Percentiles rank a stretch among this genome's conserved stretches.
phyloP scores from a whole-genome alignment of 495 filamentous ascomycete species.

The Neurospora terricola region DNA sequence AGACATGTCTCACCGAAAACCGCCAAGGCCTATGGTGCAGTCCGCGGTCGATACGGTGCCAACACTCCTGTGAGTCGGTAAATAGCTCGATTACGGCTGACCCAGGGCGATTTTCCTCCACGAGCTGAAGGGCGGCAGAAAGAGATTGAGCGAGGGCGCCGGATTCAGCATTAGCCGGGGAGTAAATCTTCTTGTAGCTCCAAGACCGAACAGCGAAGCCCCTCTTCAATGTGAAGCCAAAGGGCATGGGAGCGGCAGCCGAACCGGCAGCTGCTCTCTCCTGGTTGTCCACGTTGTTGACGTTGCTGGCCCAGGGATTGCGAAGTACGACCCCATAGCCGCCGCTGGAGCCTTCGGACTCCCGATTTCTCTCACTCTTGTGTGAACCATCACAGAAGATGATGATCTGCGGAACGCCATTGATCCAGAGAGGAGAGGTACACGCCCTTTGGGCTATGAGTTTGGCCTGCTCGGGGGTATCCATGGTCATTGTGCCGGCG shows the following conservation, averaged over 20 bases:
- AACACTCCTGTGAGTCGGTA: background rate
- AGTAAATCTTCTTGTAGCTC: background rate
- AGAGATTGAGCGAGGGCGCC: background rate
- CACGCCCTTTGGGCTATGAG: background rate
- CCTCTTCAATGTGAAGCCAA: background rate
- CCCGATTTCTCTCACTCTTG: too few species aligned
- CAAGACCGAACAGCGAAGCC: background rate
- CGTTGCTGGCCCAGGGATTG: background rate
- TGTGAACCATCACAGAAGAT: background rate
- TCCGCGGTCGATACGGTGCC: background rate
- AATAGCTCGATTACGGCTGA: background rate
- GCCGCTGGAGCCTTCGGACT: background rate
- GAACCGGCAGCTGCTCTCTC: too few species aligned
- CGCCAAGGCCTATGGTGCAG: background rate
- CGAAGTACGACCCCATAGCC: background rate
- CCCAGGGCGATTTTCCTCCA: background rate
- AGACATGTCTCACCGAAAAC: background rate
- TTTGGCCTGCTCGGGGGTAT: background rate
- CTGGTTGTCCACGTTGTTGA: too few species aligned
- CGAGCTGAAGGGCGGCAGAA: background rate
- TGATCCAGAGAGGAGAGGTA: background rate
- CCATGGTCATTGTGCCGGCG: background rate
- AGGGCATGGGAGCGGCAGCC: background rate
- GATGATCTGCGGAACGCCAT: background rate
- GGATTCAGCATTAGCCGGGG: background rate